A percentile compares a stretch with the other conserved stretches of the same genome.
Evolutionary conservation across 257 asterid species (phyloP).

Genomic region (Solanum clarkiae): DNA sequence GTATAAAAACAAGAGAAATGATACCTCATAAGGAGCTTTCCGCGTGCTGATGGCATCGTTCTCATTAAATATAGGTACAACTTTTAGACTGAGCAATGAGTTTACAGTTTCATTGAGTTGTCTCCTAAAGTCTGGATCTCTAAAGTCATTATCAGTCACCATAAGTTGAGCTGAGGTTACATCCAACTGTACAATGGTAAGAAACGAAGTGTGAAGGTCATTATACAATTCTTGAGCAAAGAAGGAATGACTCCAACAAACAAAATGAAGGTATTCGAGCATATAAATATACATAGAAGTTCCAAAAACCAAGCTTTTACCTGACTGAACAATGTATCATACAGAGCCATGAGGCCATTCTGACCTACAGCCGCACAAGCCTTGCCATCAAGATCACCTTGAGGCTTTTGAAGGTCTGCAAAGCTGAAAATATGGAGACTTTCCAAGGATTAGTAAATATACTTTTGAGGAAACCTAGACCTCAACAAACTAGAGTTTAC

Average conservation of each 20-base stretch:
- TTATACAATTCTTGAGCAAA: not conserved
- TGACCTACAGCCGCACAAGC: conserved; percentile 99
- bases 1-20: not conserved
- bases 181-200: conserved; percentile 42
- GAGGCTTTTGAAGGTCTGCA: conserved; percentile 98
- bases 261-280: not conserved
- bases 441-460: not conserved
- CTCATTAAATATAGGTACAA: conserved; percentile 73
- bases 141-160: conserved; percentile 74
- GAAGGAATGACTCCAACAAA: not conserved
- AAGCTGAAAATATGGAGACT: conserved; percentile 35
- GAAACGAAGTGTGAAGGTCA: not conserved
- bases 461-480: not conserved
- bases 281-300: not conserved
- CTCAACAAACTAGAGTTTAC: not conserved
- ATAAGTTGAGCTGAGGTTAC: conserved; percentile 73
- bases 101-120: conserved; percentile 63
- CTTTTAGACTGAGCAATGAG: conserved; percentile 41
- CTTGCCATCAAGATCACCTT: conserved; percentile 89
- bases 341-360: conserved; percentile 94
- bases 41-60: conserved; percentile 77
- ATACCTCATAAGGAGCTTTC: conserved; percentile 79
- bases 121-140: conserved; percentile 47
- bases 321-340: conserved; percentile 94
- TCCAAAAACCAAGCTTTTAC: conserved; percentile 17